Base-by-base conservation (phyloP, 2,329 filamentous ascomycete species). In the Daldinia sp. region DNA sequence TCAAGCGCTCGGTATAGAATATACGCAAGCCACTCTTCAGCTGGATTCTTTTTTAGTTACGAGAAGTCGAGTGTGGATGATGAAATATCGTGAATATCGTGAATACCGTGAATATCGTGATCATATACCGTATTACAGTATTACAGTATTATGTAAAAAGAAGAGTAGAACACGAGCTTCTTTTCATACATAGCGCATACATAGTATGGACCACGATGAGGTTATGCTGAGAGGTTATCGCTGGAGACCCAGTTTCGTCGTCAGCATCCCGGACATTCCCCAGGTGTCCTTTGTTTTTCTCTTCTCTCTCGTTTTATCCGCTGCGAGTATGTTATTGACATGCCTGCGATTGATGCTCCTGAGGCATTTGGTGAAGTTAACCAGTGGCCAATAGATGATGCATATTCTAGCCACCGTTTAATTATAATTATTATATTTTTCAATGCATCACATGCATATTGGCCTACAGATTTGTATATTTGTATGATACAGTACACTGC, bases 221-320 rank as follows among this genome's bases (percentile, higher is more conserved):
- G 34, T 35, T 35, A 27, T 35, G 27, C 47, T 50, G 30, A 50
- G 30, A 50, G 47, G 47, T 35, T 50, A 50, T 58, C 15, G 27
- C 60, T 51, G 35, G 54, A n/a, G 39, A 43, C 43, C 43, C 23
- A 25, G 43, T 25, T 43, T 43, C 39, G 39, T 43, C 43, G 43
- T 48, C 58, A 59, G 45, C 55, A 62, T 55, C 64, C 64, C 60
- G 30, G 61, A 57, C 64, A 67, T 67, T 67, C 64, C 64, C 64
- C 61, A 63, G 64, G 55, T 53, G 23, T 27, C 51, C 25, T 27
- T 41, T 41, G 19, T 52, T 32, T 25, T 43, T 43, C 11, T 32
- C 21, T 43, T 43, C 11, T 37, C 17, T 23, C 35, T 56, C 47
- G 17, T 53, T n/a, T 10, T 27, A 23, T 50, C 47, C 43, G 49